These are phyloP conservation scores for Canna indica DNA, from an alignment of 176 grass and related monocot species.

Conservation along the genomic window DNA sequence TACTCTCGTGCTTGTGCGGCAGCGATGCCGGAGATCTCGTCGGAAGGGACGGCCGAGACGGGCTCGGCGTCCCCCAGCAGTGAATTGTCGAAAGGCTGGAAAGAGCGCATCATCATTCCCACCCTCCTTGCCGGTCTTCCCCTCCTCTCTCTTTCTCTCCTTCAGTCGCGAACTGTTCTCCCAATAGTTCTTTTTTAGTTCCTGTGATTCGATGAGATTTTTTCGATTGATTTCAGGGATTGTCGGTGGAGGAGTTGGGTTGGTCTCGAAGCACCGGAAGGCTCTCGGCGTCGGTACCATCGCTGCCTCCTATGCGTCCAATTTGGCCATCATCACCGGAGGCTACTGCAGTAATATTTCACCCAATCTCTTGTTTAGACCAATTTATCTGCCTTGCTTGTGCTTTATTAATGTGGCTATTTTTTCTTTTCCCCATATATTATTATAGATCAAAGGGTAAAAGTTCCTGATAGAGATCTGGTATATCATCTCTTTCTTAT, in stretches of 20 bases:
- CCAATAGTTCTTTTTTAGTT: not conserved
- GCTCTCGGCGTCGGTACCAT: slow-evolving; percentile 32
- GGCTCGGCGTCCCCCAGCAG: not conserved
- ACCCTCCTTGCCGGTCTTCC: slow-evolving; percentile 36
- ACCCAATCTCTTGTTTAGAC: not conserved
- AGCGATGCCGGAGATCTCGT: not conserved
- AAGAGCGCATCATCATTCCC: slow-evolving; percentile 56
- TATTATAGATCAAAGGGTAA: not conserved
- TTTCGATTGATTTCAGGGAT: slow-evolving; percentile 31
- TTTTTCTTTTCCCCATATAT: not conserved
- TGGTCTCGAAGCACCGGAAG: slow-evolving; percentile 47
- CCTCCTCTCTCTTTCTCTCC: not conserved
- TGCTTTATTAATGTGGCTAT: not conserved
- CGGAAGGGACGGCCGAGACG: not conserved
- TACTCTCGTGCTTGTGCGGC: not conserved
- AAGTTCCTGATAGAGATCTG: not conserved
- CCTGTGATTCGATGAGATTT: not conserved
- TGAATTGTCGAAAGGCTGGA: slow-evolving; percentile 34
- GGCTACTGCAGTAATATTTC: slow-evolving; percentile 58
- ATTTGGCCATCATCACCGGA: slow-evolving; percentile 50
- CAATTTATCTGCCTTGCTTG: not conserved
- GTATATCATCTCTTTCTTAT: not conserved
- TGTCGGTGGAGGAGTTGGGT: slow-evolving; percentile 46
- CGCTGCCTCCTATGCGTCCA: slow-evolving; percentile 42
- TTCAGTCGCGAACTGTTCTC: not conserved